These are phyloP conservation scores for Pholiota conissans DNA, from an alignment of 768 basidiomycete genomes.

Conservation along the genomic window DNA sequence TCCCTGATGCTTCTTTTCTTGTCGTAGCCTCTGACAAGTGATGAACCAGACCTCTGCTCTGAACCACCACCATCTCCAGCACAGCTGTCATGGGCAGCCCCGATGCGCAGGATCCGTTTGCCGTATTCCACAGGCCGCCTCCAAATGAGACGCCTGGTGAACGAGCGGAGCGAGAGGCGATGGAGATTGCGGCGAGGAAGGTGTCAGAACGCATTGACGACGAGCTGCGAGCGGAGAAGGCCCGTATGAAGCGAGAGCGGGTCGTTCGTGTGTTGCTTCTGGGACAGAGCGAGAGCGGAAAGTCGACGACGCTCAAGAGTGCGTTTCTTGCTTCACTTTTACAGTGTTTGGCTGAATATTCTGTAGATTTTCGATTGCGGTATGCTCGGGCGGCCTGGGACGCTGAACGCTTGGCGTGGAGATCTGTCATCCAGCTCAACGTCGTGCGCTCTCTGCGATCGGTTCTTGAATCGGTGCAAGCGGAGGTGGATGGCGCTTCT, in stretches of 20 bases:
- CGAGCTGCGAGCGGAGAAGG: constrained; percentile 45
- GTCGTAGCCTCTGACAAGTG: no score
- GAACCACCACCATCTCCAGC: no score
- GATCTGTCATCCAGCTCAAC: constrained; percentile 76
- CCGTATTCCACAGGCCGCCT: constrained; percentile 56
- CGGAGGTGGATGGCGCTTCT: constrained; percentile 37
- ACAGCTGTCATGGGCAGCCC: constrained; percentile 18
- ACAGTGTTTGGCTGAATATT: neutral
- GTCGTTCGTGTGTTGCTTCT: constrained; percentile 54
- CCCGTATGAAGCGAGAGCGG: constrained; percentile 44
- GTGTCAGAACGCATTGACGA: constrained; percentile 64
- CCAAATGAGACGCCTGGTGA: constrained; percentile 53
- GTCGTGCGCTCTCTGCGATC: constrained; percentile 64
- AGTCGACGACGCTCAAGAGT: constrained; percentile 59
- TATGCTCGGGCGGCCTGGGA: constrained; percentile 64
- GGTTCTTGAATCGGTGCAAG: constrained; percentile 60
- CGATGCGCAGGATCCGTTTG: constrained; percentile 52
- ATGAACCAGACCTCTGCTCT: no score
- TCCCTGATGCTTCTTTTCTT: no score
- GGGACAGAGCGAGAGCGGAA: constrained; percentile 63
- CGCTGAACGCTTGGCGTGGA: constrained; percentile 70
- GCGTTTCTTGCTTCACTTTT: constrained; percentile 12
- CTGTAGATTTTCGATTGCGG: constrained; percentile 68
- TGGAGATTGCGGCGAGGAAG: constrained; percentile 53
- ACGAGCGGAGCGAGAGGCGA: constrained; percentile 33